These are phyloP conservation scores for Pseudogymnoascus sp. DNA, from an alignment of 2,329 filamentous ascomycete species.

Conservation along the genomic window DNA sequence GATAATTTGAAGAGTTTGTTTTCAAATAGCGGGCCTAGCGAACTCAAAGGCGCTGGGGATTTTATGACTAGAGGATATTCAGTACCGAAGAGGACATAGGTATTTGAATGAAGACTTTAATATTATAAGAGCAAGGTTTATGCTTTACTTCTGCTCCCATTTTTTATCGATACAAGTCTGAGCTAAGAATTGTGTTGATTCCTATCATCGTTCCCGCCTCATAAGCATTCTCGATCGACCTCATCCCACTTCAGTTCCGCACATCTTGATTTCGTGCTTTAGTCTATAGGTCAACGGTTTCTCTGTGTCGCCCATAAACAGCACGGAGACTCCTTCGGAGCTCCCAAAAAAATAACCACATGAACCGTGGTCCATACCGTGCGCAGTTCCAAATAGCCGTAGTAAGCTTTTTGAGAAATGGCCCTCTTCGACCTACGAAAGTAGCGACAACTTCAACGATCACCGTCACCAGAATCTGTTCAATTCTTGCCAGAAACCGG, in stretches of 20 bases:
- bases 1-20: slow-evolving; percentile 48
- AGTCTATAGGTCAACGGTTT: neutral
- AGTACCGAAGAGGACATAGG: slow-evolving; percentile 36
- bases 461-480: neutral
- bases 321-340: neutral
- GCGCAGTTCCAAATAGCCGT: neutral
- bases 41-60: slow-evolving; percentile 34
- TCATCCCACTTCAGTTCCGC: neutral
- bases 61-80: slow-evolving; percentile 52
- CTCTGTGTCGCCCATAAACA: neutral
- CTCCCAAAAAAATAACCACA: neutral
- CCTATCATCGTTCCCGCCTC: neutral
- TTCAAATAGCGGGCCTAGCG: slow-evolving; percentile 34
- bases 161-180: neutral
- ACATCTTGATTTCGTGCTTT: neutral
- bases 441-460: neutral
- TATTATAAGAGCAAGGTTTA: neutral
- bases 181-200: neutral
- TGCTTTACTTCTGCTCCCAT: neutral
- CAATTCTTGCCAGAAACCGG: neutral
- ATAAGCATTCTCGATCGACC: neutral
- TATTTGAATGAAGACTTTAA: neutral
- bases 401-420: neutral
- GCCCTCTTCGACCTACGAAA: neutral
- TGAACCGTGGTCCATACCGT: neutral